These are phyloP conservation scores for Protomyces macrosporus DNA, from an alignment of 1,139 yeast species.

Conservation along the genomic window DNA sequence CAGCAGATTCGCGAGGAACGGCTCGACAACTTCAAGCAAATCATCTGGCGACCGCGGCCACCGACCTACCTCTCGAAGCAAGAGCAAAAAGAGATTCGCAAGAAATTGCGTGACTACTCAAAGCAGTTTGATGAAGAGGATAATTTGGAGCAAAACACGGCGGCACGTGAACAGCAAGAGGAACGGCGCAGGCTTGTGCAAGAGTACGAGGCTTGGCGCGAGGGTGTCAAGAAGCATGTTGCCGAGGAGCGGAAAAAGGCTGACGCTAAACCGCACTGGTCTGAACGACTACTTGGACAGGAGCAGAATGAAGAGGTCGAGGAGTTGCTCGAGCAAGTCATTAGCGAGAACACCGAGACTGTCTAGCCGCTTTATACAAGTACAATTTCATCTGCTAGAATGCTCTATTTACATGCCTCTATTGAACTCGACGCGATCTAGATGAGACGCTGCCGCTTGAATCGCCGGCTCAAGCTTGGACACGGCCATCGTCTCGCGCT, in stretches of 20 bases:
- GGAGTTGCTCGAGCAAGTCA: slow-evolving; percentile 27
- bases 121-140: slow-evolving; percentile 93
- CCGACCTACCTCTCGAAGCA: slow-evolving; percentile 65
- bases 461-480: slow-evolving; percentile 2
- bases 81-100: slow-evolving; percentile 82
- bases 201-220: slow-evolving; percentile 83
- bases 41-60: slow-evolving; percentile 98
- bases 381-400: neutral
- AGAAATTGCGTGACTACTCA: slow-evolving; percentile 81
- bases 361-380: slow-evolving; percentile 12
- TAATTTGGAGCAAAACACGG: slow-evolving; percentile 94
- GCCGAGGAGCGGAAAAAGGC: slow-evolving; percentile 26
- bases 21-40: slow-evolving; percentile 77
- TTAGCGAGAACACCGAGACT: slow-evolving; percentile 39
- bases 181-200: slow-evolving; percentile 74
- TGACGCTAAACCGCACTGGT: slow-evolving; percentile 18
- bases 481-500: slow-evolving; percentile 1
- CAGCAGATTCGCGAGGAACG: slow-evolving; percentile 66
- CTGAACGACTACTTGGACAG: slow-evolving; percentile 14
- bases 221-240: slow-evolving; percentile 40
- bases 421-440: slow-evolving; percentile 13
- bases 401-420: slow-evolving; percentile 6
- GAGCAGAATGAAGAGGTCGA: slow-evolving; percentile 23
- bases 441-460: neutral
- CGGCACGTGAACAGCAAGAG: slow-evolving; percentile 82